A percentile compares a stretch with the other conserved stretches of the same genome.
Evolutionary conservation across 345 rosid genomes (phyloP).

Genomic region (Sisymbrium altissimum): DNA sequence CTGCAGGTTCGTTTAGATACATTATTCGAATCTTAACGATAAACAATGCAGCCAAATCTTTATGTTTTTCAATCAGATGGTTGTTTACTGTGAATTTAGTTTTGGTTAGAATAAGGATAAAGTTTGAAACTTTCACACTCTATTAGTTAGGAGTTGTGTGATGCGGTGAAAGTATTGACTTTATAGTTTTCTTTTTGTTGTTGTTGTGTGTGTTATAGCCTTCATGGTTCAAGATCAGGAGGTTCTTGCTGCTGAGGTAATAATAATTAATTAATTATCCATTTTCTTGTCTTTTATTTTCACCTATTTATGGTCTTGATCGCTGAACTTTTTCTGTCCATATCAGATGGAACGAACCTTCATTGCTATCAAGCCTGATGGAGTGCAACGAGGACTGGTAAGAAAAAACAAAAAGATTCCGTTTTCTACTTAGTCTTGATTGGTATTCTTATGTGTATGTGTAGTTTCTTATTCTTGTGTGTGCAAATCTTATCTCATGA

Average conservation of each 20-base stretch:
- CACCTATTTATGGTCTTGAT: neutral
- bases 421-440: slow-evolving; percentile 15
- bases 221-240: slow-evolving; percentile 89
- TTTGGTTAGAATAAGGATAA: neutral
- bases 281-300: neutral
- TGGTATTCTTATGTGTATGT: neutral
- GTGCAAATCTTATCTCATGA: neutral
- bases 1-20: slow-evolving; percentile 72
- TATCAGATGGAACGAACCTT: slow-evolving; percentile 85
- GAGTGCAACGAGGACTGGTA: slow-evolving; percentile 97
- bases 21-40: neutral
- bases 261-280: neutral
- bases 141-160: neutral
- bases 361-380: slow-evolving; percentile 99
- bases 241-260: slow-evolving; percentile 88
- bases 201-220: slow-evolving; percentile 40
- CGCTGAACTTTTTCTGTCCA: neutral
- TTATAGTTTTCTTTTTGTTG: neutral
- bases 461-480: neutral
- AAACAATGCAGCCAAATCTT: neutral
- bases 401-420: neutral
- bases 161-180: neutral
- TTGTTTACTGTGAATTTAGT: neutral
- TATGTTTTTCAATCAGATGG: neutral
- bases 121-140: neutral